phyloP scores from a whole-genome alignment of 129 eudicot species.

The Deinandra increscens region DNA sequence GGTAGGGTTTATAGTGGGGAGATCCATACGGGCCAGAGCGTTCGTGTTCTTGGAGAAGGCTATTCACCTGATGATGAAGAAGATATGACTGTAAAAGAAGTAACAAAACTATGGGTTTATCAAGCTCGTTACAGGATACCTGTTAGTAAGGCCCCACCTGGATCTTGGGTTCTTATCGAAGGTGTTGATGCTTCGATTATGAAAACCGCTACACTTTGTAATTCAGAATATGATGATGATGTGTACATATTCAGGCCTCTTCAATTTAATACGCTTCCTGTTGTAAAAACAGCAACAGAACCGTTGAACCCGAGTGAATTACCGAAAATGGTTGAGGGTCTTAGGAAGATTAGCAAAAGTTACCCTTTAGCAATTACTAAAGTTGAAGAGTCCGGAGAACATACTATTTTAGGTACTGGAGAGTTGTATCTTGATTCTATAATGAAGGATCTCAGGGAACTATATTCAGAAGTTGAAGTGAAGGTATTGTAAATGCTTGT shows the following conservation, averaged over 20 bases:
- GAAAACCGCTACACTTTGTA: slow-evolving; percentile 97
- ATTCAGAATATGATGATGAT: slow-evolving; percentile 69
- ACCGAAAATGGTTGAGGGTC: slow-evolving; percentile 99
- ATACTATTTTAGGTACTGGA: slow-evolving; percentile 95
- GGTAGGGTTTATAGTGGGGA: slow-evolving; percentile 99
- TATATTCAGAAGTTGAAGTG: slow-evolving; percentile 97
- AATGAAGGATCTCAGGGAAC: slow-evolving; percentile 98
- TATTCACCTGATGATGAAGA: slow-evolving; percentile 99
- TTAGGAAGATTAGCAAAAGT: slow-evolving; percentile 94
- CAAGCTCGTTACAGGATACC: slow-evolving; percentile 98
- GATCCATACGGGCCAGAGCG: slow-evolving; percentile 74
- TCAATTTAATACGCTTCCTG: slow-evolving; percentile 93
- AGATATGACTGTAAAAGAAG: slow-evolving; percentile 98
- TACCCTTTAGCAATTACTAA: slow-evolving; percentile 95
- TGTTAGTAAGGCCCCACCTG: slow-evolving; percentile 90
- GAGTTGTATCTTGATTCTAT: slow-evolving; percentile 94
- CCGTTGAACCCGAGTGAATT: slow-evolving; percentile 97
- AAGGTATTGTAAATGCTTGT: slow-evolving; percentile 47
- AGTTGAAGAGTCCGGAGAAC: slow-evolving; percentile 99
- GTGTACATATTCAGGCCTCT: slow-evolving; percentile 88
- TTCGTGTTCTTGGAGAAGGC: slow-evolving; percentile 96
- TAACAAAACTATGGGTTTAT: slow-evolving; percentile 92
- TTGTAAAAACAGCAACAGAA: slow-evolving; percentile 99
- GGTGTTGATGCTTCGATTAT: slow-evolving; percentile 99
- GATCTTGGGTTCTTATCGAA: slow-evolving; percentile 98